Base-by-base conservation (phyloP, 2,329 filamentous ascomycete species). In the Ilyonectria sp. region DNA sequence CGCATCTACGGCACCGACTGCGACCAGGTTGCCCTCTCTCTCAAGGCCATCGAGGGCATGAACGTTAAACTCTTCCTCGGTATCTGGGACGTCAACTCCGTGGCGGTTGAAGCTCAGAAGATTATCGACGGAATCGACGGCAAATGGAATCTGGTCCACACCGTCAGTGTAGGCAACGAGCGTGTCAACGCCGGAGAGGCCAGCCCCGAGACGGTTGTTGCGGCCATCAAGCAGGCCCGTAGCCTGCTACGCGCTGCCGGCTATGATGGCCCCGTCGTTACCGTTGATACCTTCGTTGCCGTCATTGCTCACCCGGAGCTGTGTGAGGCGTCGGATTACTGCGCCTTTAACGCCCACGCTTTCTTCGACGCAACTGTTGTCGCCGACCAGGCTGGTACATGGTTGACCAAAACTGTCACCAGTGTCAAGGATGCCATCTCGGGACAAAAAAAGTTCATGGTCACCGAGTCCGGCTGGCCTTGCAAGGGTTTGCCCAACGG, bases 381-480 rank as follows among this genome's bases (percentile, higher is more conserved):
- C 2, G 87, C 93, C 1, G 80, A 83, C 1, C 80, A 88, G 35
- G 90, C 94, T 2, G 94, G 94, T 4, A 73, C 79, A 1, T 97
- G 94, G 79, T 87, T 94, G 44, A 79, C 84, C 44, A 82, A 84
- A 29, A 89, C 91, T 69, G 86, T 89, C 31, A 68, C 75, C 11
- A 78, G 77, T 29, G 79, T 89, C 44, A 79, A 80, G 67, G 77
- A 78, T 50, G 69, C 76, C 88, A 13, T 74, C 35, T 35, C 81
- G 4, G 75, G 83, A 65, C 78, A 72, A 71, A 92, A 94, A 80
- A 85, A 86, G 52, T 86, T 93, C 35, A 84, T 95, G 43, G 90
- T 97, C 72, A 94, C 93, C 1, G 94, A 97, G 84, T 91, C 92
- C 3, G 94, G 94, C 57, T 97, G 94, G 94, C 94, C 94, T 47